Evolutionary conservation across 805 yeast species (phyloP).

Genomic region (Scheffersomyces lignosus): DNA sequence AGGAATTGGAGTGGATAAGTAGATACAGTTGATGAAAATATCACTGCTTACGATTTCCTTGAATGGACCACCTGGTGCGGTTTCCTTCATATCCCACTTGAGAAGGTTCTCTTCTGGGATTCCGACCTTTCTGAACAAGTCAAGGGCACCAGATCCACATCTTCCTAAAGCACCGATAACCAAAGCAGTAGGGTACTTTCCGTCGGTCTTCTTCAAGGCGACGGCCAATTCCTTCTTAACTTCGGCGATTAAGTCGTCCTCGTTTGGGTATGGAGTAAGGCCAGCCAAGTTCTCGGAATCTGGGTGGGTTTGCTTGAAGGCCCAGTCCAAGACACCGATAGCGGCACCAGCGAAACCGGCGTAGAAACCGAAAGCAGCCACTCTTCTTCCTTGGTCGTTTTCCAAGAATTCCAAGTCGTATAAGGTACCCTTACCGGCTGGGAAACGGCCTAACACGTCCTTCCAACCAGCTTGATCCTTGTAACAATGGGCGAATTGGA

Average conservation of each 20-base stretch:
- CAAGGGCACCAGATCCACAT: slow-evolving; percentile 97
- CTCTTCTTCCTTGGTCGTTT: slow-evolving; percentile 95
- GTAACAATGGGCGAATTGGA: slow-evolving; percentile 98
- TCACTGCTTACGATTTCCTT: slow-evolving; percentile 85
- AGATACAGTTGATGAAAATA: slow-evolving; percentile 94
- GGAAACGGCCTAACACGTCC: slow-evolving; percentile 84
- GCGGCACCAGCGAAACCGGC: slow-evolving; percentile 99
- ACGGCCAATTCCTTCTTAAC: slow-evolving; percentile 58
- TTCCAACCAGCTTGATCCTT: slow-evolving; percentile 98
- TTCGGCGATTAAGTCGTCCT: slow-evolving; percentile 68
- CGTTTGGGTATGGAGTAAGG: slow-evolving; percentile 81
- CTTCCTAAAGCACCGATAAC: slow-evolving; percentile 98
- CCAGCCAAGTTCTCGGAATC: slow-evolving; percentile 73
- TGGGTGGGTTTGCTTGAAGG: slow-evolving; percentile 76
- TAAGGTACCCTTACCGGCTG: slow-evolving; percentile 84
- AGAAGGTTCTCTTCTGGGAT: slow-evolving; percentile 79
- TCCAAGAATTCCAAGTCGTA: slow-evolving; percentile 94
- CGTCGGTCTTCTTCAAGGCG: slow-evolving; percentile 60
- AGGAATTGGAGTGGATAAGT: slow-evolving; percentile 88
- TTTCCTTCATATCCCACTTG: slow-evolving; percentile 97
- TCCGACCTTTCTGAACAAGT: slow-evolving; percentile 78
- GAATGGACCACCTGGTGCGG: slow-evolving; percentile 97
- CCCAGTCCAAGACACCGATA: slow-evolving; percentile 91
- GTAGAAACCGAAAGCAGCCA: slow-evolving; percentile 98
- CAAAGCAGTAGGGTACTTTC: slow-evolving; percentile 72